Evolutionary conservation across 345 rosid species (phyloP).

Genomic region (Balakata baccata): DNA sequence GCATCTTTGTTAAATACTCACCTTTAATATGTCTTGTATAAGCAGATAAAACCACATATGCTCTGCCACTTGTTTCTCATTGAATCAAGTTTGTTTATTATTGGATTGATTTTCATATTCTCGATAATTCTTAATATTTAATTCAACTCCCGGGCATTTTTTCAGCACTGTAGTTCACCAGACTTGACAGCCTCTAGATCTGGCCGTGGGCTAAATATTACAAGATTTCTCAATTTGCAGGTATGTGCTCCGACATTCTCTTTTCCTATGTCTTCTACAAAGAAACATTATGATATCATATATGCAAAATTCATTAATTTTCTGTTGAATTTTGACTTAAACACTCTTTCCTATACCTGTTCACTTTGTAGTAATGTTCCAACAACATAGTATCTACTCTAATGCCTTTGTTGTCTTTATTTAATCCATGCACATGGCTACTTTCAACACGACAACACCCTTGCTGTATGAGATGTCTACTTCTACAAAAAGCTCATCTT

Average conservation of each 20-base stretch:
- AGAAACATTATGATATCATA: neutral
- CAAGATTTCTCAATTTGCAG: slow-evolving; percentile 25
- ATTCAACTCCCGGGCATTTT: slow-evolving; percentile 22
- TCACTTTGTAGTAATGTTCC: neutral
- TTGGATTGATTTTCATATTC: neutral
- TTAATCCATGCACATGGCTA: neutral
- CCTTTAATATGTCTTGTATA: neutral
- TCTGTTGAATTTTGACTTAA: neutral
- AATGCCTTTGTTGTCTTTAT: neutral
- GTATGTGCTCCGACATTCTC: slow-evolving; percentile 28
- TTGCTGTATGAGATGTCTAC: neutral
- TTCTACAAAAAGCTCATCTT: neutral
- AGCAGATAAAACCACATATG: neutral
- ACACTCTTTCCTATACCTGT: neutral
- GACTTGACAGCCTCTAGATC: slow-evolving; percentile 17
- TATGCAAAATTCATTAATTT: neutral
- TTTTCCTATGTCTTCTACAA: neutral
- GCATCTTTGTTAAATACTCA: neutral
- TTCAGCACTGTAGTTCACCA: slow-evolving; percentile 20
- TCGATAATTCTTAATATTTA: neutral
- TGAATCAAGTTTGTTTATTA: neutral
- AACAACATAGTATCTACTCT: slow-evolving; percentile 1
- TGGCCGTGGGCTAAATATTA: slow-evolving; percentile 13
- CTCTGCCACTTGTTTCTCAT: neutral
- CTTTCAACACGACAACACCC: neutral